phyloP scores from a whole-genome alignment of 164 flowering plant species.

The Tetracentron sinense region DNA sequence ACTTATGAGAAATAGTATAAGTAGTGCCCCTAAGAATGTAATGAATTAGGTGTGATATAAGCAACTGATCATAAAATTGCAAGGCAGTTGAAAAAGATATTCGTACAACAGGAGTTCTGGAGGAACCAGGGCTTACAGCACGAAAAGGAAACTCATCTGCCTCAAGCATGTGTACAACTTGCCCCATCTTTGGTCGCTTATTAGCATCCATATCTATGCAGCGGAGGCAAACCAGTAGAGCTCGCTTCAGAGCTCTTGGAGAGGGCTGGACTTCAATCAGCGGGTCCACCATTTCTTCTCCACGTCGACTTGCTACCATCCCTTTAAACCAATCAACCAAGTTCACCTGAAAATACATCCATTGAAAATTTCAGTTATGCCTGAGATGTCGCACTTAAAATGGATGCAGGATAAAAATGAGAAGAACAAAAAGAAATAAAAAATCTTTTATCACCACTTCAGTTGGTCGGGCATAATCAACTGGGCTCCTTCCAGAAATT shows the following conservation, averaged over 20 bases:
- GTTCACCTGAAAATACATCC: constrained; percentile 54
- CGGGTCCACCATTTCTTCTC: constrained; percentile 76
- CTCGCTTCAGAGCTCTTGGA: constrained; percentile 66
- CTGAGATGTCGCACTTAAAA: neutral
- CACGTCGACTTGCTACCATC: constrained; percentile 64
- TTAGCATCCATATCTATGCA: constrained; percentile 72
- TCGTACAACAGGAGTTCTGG: neutral
- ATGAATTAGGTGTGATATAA: too few relatives aligned
- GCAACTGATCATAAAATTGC: neutral
- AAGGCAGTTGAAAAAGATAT: neutral
- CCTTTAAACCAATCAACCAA: constrained; percentile 89
- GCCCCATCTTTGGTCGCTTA: constrained; percentile 91
- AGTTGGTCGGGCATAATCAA: constrained; percentile 71
- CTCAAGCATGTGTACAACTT: constrained; percentile 93
- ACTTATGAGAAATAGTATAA: neutral
- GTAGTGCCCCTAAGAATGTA: neutral
- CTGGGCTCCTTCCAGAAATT: constrained; percentile 79
- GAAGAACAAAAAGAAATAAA: constrained; percentile 1
- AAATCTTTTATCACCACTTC: constrained; percentile 54
- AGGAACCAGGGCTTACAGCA: constrained; percentile 38
- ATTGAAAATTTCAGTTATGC: constrained; percentile 2
- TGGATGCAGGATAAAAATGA: neutral
- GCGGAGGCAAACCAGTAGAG: constrained; percentile 71
- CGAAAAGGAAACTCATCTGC: constrained; percentile 81
- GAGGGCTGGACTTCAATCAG: constrained; percentile 53